Conservation (phyloP, 805 yeast species). For the Hanseniaspora meyeri region DNA sequence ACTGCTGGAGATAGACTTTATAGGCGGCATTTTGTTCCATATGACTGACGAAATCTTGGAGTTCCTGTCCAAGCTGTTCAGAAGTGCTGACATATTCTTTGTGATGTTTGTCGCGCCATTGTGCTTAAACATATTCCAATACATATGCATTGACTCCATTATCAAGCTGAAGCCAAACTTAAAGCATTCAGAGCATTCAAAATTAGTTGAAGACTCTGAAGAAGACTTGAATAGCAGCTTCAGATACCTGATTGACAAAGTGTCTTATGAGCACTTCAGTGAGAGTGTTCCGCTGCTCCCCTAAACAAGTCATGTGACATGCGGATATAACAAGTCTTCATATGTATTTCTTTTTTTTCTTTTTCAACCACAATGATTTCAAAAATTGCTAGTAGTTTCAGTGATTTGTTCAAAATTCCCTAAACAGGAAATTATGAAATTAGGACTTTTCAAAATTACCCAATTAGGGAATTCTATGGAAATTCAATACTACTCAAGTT, state of each 20-base stretch:
- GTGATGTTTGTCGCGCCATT: constrained; percentile 78
- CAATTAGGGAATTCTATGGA: background rate
- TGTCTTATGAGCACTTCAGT: background rate
- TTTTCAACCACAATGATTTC: background rate
- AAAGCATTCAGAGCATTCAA: background rate
- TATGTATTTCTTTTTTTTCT: background rate
- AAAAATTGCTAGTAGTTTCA: background rate
- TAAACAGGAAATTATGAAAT: background rate
- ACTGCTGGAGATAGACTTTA: constrained; percentile 40
- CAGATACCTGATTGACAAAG: constrained; percentile 7
- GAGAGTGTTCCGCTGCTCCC: background rate
- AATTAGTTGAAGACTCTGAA: background rate
- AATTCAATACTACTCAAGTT: background rate
- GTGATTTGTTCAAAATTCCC: background rate
- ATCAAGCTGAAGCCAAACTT: constrained; percentile 40
- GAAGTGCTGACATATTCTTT: constrained; percentile 70
- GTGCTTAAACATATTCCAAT: constrained; percentile 61
- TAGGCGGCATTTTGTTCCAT: constrained; percentile 7
- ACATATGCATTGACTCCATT: constrained; percentile 58
- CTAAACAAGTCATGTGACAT: background rate
- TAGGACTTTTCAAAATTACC: background rate
- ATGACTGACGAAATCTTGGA: constrained; percentile 48
- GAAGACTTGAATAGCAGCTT: background rate
- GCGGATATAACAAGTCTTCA: background rate
- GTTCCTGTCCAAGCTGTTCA: constrained; percentile 63